A percentile compares a stretch with the other conserved stretches of the same genome.
These are phyloP conservation scores for Nakaseomyces nivariensis DNA, from an alignment of 1,139 yeast species.

Conservation along the genomic window DNA sequence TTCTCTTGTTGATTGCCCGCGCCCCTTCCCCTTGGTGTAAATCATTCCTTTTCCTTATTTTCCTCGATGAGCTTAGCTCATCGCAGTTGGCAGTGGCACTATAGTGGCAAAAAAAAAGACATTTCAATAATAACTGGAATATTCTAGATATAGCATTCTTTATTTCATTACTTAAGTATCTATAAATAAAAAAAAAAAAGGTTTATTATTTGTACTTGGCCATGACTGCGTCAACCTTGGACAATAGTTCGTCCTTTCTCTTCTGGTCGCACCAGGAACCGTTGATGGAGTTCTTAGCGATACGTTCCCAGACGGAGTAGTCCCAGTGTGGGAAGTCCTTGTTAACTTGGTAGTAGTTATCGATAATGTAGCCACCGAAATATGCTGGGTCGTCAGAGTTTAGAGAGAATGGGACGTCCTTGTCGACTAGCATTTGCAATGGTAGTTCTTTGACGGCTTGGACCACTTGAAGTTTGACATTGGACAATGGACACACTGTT, in stretches of 20 bases:
- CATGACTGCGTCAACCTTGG: slow-evolving; percentile 39
- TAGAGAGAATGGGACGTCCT: slow-evolving; percentile 59
- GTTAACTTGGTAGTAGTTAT: slow-evolving; percentile 60
- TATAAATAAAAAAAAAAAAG: neutral
- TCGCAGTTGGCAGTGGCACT: neutral
- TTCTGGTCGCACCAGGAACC: slow-evolving; percentile 62
- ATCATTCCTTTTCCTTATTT: neutral
- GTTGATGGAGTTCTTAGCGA: slow-evolving; percentile 50
- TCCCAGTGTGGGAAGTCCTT: slow-evolving; percentile 49
- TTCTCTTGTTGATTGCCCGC: too few species aligned
- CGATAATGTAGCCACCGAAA: slow-evolving; percentile 73
- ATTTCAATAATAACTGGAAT: too few species aligned
- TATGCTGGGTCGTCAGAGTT: slow-evolving; percentile 84
- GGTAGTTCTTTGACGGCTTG: slow-evolving; percentile 58
- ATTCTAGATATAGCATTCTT: too few species aligned
- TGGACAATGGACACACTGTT: slow-evolving; percentile 68
- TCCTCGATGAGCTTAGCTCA: neutral
- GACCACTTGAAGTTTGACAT: slow-evolving; percentile 66
- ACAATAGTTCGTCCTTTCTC: slow-evolving; percentile 37
- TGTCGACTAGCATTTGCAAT: slow-evolving; percentile 46
- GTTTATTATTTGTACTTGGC: slow-evolving; percentile 34
- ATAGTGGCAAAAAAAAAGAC: too few species aligned
- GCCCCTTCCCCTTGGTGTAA: neutral
- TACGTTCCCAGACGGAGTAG: slow-evolving; percentile 44
- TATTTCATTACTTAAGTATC: neutral